Evolutionary conservation across 148 eudicot genomes (phyloP), one percentile per base, ranked within the genome.

Genomic region (Dysphania ambrosioides): DNA sequence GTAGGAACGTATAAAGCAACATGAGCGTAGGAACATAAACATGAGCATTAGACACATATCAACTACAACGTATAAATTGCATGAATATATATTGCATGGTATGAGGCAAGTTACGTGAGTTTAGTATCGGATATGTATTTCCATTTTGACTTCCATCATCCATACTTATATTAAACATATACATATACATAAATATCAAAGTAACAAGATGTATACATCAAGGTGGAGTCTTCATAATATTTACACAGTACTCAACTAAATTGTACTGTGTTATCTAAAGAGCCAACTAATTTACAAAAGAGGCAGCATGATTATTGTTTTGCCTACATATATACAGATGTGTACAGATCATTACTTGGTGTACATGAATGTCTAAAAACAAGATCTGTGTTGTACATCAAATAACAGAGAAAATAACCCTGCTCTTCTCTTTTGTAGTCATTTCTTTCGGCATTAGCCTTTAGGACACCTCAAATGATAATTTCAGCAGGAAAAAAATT

Each of bases 301-400:
- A 67, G 53, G 71, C 21, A 40, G 55, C 68, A 67, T 41, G 32
- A 38, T 35, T n/a, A n/a, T n/a, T 35, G 34, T 31, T 47, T 35
- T 18, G 27, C 26, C 75, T 71, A 80, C 41, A n/a, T 71, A 80
- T 76, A 66, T 76, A 76, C 73, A 80, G 4, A 72, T 41, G 57
- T 55, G 73, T 58, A 36, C 72, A 44, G n/a, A 47, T 36, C 15
- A 9, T 21, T 62, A 71, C 60, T 41, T 66, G 63, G 66, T 76
- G 71, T 76, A 80, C 77, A 80, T 21, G 53, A n/a, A 53, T 11
- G 1, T 57, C 35, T 59, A 38, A 61, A 34, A 26, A 21, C 24
- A 32, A 35, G 41, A 66, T 26, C 19, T n/a, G 13, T 42, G 32
- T 23, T 23, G 0, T 27, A 9, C 26, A 55, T 66, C 44, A 8